Evolutionary conservation across 2,329 filamentous ascomycete species (phyloP).

Genomic region (Teratosphaeria epicoccoides): DNA sequence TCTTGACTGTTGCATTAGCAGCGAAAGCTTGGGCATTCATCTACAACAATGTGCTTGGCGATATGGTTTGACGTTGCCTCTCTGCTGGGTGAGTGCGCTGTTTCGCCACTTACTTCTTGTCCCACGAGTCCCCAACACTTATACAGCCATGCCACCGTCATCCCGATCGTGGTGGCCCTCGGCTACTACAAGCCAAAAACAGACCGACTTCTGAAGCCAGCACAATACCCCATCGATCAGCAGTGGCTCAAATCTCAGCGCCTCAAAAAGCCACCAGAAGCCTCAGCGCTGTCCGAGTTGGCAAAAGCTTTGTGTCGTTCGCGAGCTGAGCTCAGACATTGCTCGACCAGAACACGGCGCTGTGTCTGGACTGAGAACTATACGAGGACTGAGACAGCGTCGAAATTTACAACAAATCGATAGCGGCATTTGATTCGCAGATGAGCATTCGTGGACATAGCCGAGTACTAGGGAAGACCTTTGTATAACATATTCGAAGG

Average conservation of each 20-base stretch:
- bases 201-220: not conserved
- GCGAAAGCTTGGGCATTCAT: not conserved
- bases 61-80: too few species aligned
- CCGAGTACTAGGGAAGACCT: not conserved
- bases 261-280: not conserved
- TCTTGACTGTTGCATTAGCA: not conserved
- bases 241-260: too few species aligned
- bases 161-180: too few species aligned
- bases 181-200: not conserved
- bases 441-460: not conserved
- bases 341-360: not conserved
- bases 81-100: too few species aligned
- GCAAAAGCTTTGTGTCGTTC: not conserved
- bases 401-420: not conserved
- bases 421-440: not conserved
- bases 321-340: not conserved
- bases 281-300: not conserved
- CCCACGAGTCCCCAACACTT: too few species aligned
- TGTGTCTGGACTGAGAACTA: not conserved
- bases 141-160: too few species aligned
- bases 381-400: not conserved
- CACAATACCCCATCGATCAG: too few species aligned
- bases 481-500: not conserved
- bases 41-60: too few species aligned
- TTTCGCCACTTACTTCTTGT: too few species aligned